Base-by-base conservation (phyloP, 2,329 filamentous ascomycete species). In the Cordyceps tenuipes region DNA sequence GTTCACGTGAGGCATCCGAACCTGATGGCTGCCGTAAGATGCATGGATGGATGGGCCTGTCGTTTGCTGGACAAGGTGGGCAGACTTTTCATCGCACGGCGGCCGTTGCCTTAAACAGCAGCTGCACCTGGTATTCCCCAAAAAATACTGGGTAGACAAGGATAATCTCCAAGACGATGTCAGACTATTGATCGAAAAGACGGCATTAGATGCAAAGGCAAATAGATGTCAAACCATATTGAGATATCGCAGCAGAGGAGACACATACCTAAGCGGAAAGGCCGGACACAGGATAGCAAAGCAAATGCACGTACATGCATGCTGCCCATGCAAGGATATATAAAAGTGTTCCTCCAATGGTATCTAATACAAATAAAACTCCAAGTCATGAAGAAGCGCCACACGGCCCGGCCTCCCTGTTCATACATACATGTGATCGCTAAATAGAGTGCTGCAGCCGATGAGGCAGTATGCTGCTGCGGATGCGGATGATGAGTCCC, bases 361-460 rank as follows among this genome's bases (percentile, higher is more conserved):
- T 53, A 62, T 58, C 44, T 51, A 59, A 21, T 48, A 56, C 55
- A 53, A 57, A 43, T n/a, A 62, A 61, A 46, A 49, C 56, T 54
- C 51, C 47, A 46, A 48, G 29, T 58, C 54, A 39, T 61, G 50
- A 55, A 55, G 52, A 49, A 36, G 31, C 15, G 41, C n/a, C 29
- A 23, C 44, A 21, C 26, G 59, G 44, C 15, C 12, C 8, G n/a
- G 47, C 56, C 53, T 9, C 31, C n/a, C 48, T 48, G 31, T 39
- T 59, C 48, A 39, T 62, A 51, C 49, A 60, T 12, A 36, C 29
- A 29, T 19, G 29, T 47, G 9, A 26, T 52, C 39, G 57, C 48
- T 53, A 47, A 47, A 59, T 47, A 43, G 10, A 29, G 23, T 15
- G 26, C n/a, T 39, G 57, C 47, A 47, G 19, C 54, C 17, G 31